These are phyloP conservation scores for Phoenix dactylifera DNA, from an alignment of 176 grass and related monocot species.

Conservation along the genomic window DNA sequence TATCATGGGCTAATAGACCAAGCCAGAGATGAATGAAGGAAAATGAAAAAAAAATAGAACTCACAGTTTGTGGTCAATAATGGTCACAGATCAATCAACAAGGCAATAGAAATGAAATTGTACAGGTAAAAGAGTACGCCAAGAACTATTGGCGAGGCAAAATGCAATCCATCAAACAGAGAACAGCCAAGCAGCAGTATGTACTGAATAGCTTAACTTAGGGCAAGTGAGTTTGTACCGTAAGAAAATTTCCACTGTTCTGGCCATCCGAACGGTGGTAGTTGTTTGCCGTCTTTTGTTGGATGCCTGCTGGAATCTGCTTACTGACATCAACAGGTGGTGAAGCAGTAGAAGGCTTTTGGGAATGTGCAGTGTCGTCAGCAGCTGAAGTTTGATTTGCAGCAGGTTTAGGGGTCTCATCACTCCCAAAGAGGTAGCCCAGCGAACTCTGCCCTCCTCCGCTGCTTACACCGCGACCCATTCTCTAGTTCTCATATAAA, in stretches of 20 bases:
- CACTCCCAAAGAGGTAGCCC: slow-evolving; percentile 11
- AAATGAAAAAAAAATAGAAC: too few relatives aligned
- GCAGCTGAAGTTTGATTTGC: background rate
- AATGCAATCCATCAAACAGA: too few relatives aligned
- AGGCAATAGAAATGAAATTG: too few relatives aligned
- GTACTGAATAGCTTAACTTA: too few relatives aligned
- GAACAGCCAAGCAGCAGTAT: too few relatives aligned
- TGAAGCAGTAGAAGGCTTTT: background rate
- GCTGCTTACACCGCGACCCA: slow-evolving; percentile 13
- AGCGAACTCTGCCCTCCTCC: slow-evolving; percentile 16
- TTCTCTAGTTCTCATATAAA: background rate
- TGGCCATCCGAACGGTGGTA: slow-evolving; percentile 9
- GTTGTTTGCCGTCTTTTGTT: slow-evolving; percentile 2
- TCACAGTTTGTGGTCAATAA: too few relatives aligned
- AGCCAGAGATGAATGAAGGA: too few relatives aligned
- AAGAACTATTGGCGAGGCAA: too few relatives aligned
- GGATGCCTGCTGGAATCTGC: slow-evolving; percentile 10
- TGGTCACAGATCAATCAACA: too few relatives aligned
- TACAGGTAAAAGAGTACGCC: too few relatives aligned
- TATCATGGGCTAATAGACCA: too few relatives aligned
- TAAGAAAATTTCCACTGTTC: slow-evolving; percentile 10
- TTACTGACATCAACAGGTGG: slow-evolving; percentile 1
- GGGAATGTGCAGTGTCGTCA: too few relatives aligned
- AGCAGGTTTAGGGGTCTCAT: slow-evolving; percentile 6
- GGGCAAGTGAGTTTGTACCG: background rate